These are phyloP conservation scores for Cicer judaicum DNA, from an alignment of 306 rosid genomes.

Conservation along the genomic window DNA sequence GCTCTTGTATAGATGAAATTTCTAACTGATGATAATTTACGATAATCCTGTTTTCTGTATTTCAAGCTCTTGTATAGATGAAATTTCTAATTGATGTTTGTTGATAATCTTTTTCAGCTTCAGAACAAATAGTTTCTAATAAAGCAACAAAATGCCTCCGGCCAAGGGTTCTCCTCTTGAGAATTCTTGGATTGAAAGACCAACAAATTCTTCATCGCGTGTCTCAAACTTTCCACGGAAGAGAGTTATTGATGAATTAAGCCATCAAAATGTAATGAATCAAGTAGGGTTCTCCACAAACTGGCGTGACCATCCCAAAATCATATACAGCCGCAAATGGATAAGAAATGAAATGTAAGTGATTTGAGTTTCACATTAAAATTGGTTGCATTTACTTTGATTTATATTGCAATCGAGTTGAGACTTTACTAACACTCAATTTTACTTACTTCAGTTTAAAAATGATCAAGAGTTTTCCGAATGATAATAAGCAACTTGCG, in stretches of 20 bases:
- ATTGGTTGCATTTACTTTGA: background rate
- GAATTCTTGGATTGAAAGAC: background rate
- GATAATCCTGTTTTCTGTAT: no score
- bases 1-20: background rate
- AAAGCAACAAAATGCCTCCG: background rate
- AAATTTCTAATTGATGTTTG: background rate
- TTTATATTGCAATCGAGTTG: background rate
- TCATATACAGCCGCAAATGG: background rate
- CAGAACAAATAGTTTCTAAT: background rate
- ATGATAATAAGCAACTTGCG: background rate
- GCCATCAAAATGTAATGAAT: no score
- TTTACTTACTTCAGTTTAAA: background rate
- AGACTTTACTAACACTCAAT: background rate
- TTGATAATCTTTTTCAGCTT: background rate
- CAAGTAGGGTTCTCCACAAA: background rate
- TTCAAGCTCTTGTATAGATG: no score
- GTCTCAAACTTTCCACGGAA: background rate
- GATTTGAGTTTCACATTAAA: background rate
- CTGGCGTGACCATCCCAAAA: background rate
- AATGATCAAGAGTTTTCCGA: background rate
- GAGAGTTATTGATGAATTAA: background rate
- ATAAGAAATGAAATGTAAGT: background rate
- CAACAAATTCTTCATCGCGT: background rate
- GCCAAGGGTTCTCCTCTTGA: background rate
- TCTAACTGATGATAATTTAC: no score